phyloP scores from a whole-genome alignment of 768 basidiomycete genomes.

The Auricularia cornea region DNA sequence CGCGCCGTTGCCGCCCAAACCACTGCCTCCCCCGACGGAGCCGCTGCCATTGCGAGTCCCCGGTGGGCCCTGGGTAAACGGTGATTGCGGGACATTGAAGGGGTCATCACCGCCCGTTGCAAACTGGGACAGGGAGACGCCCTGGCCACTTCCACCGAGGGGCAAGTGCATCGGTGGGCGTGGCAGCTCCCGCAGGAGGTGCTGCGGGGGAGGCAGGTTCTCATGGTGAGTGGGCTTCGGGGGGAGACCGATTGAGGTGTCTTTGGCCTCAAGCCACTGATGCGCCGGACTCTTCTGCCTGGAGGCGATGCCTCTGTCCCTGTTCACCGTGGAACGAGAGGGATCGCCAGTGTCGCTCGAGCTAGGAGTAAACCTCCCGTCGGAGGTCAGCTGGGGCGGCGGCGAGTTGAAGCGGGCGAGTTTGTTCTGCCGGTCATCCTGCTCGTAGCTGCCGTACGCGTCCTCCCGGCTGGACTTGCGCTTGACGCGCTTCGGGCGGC shows the following conservation, averaged over 20 bases:
- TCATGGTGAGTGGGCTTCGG: background rate
- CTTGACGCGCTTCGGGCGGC: conserved; percentile 5
- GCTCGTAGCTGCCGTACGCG: background rate
- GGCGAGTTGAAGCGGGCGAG: background rate
- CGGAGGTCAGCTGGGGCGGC: background rate
- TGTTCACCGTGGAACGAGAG: background rate
- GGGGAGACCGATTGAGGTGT: background rate
- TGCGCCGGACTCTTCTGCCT: background rate
- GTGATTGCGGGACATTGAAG: background rate
- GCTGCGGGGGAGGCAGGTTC: background rate
- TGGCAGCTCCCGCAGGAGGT: background rate
- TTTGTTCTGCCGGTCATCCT: background rate
- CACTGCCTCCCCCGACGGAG: background rate
- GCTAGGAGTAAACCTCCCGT: background rate
- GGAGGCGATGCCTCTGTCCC: background rate
- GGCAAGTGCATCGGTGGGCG: background rate
- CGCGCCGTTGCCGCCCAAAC: background rate
- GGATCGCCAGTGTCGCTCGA: conserved; percentile 1
- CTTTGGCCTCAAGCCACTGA: background rate
- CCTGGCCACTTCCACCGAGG: background rate
- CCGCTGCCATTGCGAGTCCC: background rate
- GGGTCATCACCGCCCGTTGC: background rate
- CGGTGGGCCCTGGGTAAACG: background rate
- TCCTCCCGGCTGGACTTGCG: background rate
- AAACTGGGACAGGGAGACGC: background rate